A percentile compares a stretch with the other conserved stretches of the same genome.
phyloP scores from a whole-genome alignment of 2,329 filamentous ascomycete species.

The Fusarium tanahbumbuense region DNA sequence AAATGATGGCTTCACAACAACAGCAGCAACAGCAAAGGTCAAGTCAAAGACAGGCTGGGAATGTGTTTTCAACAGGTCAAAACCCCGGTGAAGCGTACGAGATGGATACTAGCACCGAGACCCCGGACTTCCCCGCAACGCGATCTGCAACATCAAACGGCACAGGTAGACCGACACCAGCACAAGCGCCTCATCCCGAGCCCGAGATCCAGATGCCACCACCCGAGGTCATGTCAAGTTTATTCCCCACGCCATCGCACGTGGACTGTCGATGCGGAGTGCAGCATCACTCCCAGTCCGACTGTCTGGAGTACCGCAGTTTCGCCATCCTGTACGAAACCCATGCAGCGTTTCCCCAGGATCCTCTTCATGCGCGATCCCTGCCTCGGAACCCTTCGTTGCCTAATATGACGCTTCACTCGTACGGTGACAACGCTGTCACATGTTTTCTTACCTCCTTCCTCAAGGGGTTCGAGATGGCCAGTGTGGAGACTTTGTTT shows the following conservation, averaged over 20 bases:
- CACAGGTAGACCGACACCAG: not conserved
- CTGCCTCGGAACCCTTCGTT: conserved; percentile 42
- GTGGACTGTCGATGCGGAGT: conserved; percentile 46
- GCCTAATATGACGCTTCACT: conserved; percentile 40
- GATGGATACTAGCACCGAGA: conserved; percentile 2
- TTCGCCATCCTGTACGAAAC: conserved; percentile 44
- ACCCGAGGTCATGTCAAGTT: conserved; percentile 19
- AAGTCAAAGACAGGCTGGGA: conserved; percentile 12
- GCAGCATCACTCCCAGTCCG: conserved; percentile 37
- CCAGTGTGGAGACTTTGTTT: conserved; percentile 41
- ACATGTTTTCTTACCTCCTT: conserved; percentile 39
- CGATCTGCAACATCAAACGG: conserved; percentile 6
- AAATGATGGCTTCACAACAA: conserved; percentile 29
- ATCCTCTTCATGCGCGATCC: conserved; percentile 31
- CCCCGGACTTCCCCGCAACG: conserved; percentile 19
- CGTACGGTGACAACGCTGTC: conserved; percentile 40
- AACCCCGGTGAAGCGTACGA: conserved; percentile 20
- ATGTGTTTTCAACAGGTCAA: not conserved
- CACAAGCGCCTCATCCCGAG: conserved; percentile 6
- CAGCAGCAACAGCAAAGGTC: conserved; percentile 5
- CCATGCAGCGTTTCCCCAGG: conserved; percentile 39
- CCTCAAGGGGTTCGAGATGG: conserved; percentile 40
- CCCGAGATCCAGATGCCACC: conserved; percentile 10
- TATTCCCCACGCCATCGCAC: conserved; percentile 26
- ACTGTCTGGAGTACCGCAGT: conserved; percentile 44